These are phyloP conservation scores for Boletus huronensis DNA, from an alignment of 768 basidiomycete genomes.

Conservation along the genomic window DNA sequence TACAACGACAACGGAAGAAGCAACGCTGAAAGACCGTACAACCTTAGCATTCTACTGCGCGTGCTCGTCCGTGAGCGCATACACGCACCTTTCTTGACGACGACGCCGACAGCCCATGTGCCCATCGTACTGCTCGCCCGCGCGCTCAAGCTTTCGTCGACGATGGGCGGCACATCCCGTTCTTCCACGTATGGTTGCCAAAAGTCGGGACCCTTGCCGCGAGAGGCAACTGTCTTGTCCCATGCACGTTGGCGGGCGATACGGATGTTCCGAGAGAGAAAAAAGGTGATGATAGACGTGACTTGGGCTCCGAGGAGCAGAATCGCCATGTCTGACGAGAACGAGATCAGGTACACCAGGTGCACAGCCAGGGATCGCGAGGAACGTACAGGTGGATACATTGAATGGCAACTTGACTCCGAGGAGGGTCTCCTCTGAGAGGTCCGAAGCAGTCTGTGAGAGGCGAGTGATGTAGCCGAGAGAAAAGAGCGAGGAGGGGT, in stretches of 20 bases:
- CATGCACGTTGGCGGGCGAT: constrained; percentile 75
- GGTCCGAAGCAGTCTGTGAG: constrained; percentile 26
- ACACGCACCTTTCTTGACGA: constrained; percentile 24
- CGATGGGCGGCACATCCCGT: constrained; percentile 59
- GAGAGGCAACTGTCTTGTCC: constrained; percentile 78
- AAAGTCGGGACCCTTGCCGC: constrained; percentile 78
- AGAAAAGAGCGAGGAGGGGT: constrained; percentile 29
- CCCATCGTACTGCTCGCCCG: constrained; percentile 9
- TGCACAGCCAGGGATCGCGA: not conserved
- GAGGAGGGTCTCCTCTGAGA: constrained; percentile 51
- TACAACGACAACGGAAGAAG: constrained; percentile 63
- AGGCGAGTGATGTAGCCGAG: constrained; percentile 25
- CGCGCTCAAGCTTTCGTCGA: constrained; percentile 31
- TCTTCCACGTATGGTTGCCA: constrained; percentile 85
- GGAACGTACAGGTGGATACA: constrained; percentile 59
- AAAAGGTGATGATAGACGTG: constrained; percentile 73
- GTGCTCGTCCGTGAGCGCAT: not conserved
- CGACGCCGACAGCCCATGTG: constrained; percentile 13
- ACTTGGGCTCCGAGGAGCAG: constrained; percentile 73
- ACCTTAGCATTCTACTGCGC: not conserved
- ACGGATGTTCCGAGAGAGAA: constrained; percentile 78
- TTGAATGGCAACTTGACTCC: constrained; percentile 65
- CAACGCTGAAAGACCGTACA: constrained; percentile 39
- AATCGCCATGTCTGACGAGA: constrained; percentile 60
- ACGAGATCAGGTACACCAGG: not conserved